Percentiles rank a stretch among this genome's conserved stretches.
Evolutionary conservation across 2,329 filamentous ascomycete species (phyloP).

Genomic region (Boeremia exigua): DNA sequence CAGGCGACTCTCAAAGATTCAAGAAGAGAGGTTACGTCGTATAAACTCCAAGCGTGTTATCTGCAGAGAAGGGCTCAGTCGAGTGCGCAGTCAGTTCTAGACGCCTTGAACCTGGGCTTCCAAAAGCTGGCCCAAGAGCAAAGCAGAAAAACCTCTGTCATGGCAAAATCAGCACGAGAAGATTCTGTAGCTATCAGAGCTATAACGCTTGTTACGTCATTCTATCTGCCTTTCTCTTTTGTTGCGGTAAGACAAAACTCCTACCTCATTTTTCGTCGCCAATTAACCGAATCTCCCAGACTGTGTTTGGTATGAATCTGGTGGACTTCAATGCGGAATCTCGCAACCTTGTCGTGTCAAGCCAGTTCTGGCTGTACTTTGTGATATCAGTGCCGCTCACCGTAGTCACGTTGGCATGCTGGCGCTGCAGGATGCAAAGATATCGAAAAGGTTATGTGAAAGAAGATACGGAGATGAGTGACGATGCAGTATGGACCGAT

Average conservation of each 20-base stretch:
- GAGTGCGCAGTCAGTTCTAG: constrained; percentile 2
- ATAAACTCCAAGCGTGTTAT: background rate
- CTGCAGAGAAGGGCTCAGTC: background rate
- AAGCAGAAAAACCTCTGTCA: background rate
- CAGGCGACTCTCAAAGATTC: background rate
- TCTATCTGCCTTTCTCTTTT: constrained; percentile 13
- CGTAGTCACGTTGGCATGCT: background rate
- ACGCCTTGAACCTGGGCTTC: constrained; percentile 3
- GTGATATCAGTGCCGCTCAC: constrained; percentile 4
- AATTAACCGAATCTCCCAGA: background rate
- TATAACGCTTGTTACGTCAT: constrained; percentile 8
- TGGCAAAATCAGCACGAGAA: constrained; percentile 5
- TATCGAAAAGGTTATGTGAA: background rate
- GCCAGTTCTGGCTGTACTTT: constrained; percentile 11
- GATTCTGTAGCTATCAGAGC: constrained; percentile 10
- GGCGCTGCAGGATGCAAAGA: constrained; percentile 2
- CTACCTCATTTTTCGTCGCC: background rate
- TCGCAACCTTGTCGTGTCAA: constrained; percentile 5
- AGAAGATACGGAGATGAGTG: background rate
- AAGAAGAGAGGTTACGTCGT: background rate
- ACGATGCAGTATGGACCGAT: background rate
- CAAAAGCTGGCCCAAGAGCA: constrained; percentile 8
- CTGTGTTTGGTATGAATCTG: constrained; percentile 13
- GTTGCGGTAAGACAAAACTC: constrained; percentile 4
- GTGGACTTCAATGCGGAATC: constrained; percentile 4